A percentile compares a stretch with the other conserved stretches of the same genome.
Evolutionary conservation across 352 stramenopile species (phyloP).

Genomic region (Globisporangium mamillatum): DNA sequence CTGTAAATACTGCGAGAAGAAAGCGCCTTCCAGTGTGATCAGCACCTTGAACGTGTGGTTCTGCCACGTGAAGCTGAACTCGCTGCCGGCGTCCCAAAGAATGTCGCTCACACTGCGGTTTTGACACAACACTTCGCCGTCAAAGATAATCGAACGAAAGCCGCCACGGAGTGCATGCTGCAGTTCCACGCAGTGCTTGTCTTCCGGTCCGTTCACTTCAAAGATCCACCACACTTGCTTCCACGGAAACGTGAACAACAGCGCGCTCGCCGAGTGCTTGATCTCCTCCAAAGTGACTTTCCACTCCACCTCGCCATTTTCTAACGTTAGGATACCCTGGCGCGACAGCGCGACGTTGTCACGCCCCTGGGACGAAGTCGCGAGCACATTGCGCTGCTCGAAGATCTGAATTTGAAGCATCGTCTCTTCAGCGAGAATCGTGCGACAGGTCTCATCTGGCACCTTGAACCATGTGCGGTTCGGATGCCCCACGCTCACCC

Average conservation of each 20-base stretch:
- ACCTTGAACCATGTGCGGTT: slow-evolving; percentile 85
- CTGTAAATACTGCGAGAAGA: slow-evolving; percentile 84
- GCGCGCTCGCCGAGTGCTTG: slow-evolving; percentile 70
- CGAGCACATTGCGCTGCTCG: slow-evolving; percentile 62
- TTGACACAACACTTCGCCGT: slow-evolving; percentile 64
- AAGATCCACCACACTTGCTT: slow-evolving; percentile 88
- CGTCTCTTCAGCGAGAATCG: slow-evolving; percentile 68
- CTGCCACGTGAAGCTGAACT: slow-evolving; percentile 65
- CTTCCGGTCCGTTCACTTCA: slow-evolving; percentile 44
- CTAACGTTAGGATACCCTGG: slow-evolving; percentile 40
- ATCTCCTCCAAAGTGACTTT: slow-evolving; percentile 79
- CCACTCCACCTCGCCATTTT: slow-evolving; percentile 50
- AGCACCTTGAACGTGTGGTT: slow-evolving; percentile 73
- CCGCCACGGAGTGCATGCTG: slow-evolving; percentile 75
- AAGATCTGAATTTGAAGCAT: slow-evolving; percentile 76
- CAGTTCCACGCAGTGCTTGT: slow-evolving; percentile 66
- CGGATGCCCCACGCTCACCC: slow-evolving; percentile 74
- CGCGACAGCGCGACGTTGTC: slow-evolving; percentile 69
- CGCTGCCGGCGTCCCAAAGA: slow-evolving; percentile 76
- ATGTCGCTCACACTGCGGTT: slow-evolving; percentile 69
- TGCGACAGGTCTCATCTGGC: slow-evolving; percentile 60
- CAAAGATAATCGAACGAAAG: slow-evolving; percentile 69
- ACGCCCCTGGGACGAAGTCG: slow-evolving; percentile 64
- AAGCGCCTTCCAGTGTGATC: slow-evolving; percentile 74
- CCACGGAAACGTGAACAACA: slow-evolving; percentile 85